Evolutionary conservation across 164 flowering plant genomes (phyloP), one percentile per base, ranked within the genome.

Genomic region (Echeveria elegans): DNA sequence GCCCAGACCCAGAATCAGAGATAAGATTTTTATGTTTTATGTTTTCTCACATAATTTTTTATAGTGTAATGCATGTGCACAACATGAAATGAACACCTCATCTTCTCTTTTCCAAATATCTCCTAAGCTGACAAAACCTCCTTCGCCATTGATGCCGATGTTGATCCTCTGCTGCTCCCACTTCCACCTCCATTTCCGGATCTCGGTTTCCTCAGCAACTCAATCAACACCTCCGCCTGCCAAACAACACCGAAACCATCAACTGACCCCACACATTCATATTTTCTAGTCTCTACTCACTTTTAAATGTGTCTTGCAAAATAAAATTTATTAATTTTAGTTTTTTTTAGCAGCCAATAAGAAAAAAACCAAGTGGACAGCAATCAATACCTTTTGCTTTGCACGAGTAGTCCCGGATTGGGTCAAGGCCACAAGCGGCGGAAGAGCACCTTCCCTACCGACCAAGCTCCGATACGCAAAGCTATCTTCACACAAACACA

Each of bases 401-500:
- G 86, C 89, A 14, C 87, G 83, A 66, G 71, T 81, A 10, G 96
- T 85, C 70, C 88, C 90, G 75, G 90, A 69, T 65, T 92, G 96
- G 0, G 96, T 81, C 74, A 90, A 72, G 4, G 96, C 88, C 28
- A 92, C 82, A 62, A 92, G 66, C 12, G 96, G 93, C 14, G 98
- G 96, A 63, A 92, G 80, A 29, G 96, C 94, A 5, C 98, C 98
- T 79, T 92, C 98, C 23, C 96, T 84, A 15, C 85, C 84, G 62
- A 92, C 96, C 96, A 90, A 73, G 29, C 76, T 75, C 16, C 95
- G 84, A 68, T 79, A 79, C 41, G 70, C 61, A 43, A 69, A 59
- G 59, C 79, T 84, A 5, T 86, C 86, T 60, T 88, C 90, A 67
- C 98, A 92, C 56, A 90, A 34, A 81, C 82, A 85, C 56, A 87